Percentiles rank a stretch among this genome's conserved stretches.
Conservation (phyloP, 108 stramenopile genomes). For the Aurantiochytrium sp. region DNA sequence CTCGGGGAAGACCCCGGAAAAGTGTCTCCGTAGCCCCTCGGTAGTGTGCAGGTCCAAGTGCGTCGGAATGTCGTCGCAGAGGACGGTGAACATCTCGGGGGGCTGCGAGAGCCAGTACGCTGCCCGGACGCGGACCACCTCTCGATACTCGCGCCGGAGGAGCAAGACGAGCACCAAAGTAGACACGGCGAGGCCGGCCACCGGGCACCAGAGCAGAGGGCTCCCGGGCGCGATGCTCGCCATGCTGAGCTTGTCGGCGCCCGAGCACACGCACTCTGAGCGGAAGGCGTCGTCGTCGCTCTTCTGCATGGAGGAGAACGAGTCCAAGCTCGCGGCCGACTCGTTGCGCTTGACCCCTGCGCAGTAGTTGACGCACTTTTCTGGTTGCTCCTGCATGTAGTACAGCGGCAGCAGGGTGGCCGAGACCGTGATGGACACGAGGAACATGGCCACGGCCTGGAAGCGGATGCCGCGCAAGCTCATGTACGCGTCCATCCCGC, state of each 20-base stretch:
- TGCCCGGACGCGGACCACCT: neutral
- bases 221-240: neutral
- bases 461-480: neutral
- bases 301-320: too few relatives aligned
- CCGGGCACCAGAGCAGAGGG: neutral
- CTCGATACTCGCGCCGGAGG: neutral
- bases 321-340: neutral
- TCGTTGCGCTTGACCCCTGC: neutral
- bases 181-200: neutral
- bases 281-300: neutral
- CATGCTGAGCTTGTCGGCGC: neutral
- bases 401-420: neutral
- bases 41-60: neutral
- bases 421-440: neutral
- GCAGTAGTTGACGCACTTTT: neutral
- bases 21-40: neutral
- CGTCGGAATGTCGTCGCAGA: slow-evolving; percentile 5
- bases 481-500: slow-evolving; percentile 27
- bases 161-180: neutral
- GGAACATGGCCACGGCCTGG: neutral
- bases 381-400: neutral
- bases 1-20: neutral
- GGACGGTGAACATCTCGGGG: slow-evolving; percentile 28
- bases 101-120: neutral
- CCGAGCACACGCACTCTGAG: neutral